These are phyloP conservation scores for Musa troglodytarum DNA, from an alignment of 176 grass and related monocot genomes.

Conservation along the genomic window DNA sequence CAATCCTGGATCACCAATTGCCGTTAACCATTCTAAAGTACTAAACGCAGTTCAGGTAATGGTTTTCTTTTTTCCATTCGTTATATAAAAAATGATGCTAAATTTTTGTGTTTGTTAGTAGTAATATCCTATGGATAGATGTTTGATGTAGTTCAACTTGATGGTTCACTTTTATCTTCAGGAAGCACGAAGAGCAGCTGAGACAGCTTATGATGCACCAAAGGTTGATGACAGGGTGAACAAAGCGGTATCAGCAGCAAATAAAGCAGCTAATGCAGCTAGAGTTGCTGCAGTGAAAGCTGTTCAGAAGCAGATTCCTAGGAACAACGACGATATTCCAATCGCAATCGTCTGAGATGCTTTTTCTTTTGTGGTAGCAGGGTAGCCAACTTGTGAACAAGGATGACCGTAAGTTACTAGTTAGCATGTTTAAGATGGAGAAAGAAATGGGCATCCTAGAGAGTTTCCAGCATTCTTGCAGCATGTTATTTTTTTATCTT, in stretches of 20 bases:
- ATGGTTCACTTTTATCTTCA: conserved; percentile 11
- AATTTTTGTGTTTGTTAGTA: too few relatives aligned
- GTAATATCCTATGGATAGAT: too few relatives aligned
- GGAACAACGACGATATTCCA: conserved; percentile 38
- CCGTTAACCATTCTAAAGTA: conserved; percentile 89
- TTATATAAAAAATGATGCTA: too few relatives aligned
- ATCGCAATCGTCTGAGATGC: conserved; percentile 49
- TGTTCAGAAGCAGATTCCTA: conserved; percentile 60
- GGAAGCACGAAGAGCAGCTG: conserved; percentile 84
- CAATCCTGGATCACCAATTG: conserved; percentile 60
- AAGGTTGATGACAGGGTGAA: conserved; percentile 85
- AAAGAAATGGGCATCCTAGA: too few relatives aligned
- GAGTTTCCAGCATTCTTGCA: too few relatives aligned
- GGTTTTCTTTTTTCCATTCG: background rate
- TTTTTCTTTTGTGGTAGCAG: background rate
- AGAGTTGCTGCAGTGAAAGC: conserved; percentile 86
- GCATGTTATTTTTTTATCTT: too few relatives aligned
- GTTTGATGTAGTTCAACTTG: too few relatives aligned
- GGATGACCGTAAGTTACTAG: too few relatives aligned
- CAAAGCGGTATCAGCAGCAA: conserved; percentile 56
- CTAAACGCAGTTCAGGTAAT: conserved; percentile 83
- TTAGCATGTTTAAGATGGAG: too few relatives aligned
- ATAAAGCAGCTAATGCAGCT: conserved; percentile 90
- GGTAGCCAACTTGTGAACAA: too few relatives aligned
- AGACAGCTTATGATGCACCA: conserved; percentile 61